Evolutionary conservation across 331 rosid genomes (phyloP).

Genomic region (Ulmus americana): DNA sequence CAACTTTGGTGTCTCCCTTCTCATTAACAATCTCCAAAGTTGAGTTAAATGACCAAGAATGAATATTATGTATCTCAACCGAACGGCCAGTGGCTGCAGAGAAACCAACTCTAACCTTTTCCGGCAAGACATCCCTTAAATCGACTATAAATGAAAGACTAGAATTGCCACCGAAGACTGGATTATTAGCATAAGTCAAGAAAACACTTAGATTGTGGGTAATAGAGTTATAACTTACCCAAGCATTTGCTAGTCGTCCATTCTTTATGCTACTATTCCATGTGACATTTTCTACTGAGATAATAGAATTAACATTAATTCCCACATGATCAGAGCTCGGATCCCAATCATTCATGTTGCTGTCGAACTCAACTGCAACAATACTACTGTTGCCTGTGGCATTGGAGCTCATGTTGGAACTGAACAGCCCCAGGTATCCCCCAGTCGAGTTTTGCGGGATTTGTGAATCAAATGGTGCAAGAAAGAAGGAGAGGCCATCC

Average conservation of each 20-base stretch:
- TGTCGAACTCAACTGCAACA: conserved; percentile 66
- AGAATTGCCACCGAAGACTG: not conserved
- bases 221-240: conserved; percentile 7
- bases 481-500: conserved; percentile 55
- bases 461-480: conserved; percentile 40
- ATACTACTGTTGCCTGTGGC: conserved; percentile 26
- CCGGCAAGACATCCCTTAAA: conserved; percentile 28
- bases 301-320: conserved; percentile 48
- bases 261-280: conserved; percentile 38
- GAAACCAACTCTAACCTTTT: conserved; percentile 45
- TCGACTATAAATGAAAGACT: conserved; percentile 20
- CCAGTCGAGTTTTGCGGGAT: conserved; percentile 39
- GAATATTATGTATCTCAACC: conserved; percentile 23
- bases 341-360: conserved; percentile 32
- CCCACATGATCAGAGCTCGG: conserved; percentile 48
- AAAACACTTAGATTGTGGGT: conserved; percentile 43
- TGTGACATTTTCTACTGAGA: conserved; percentile 28
- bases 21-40: not conserved
- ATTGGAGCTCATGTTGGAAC: conserved; percentile 18
- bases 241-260: conserved; percentile 37
- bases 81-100: conserved; percentile 30
- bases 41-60: conserved; percentile 25
- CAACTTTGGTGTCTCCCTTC: not conserved
- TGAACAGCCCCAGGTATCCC: conserved; percentile 46
- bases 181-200: conserved; percentile 35